Percentiles rank a stretch among this genome's conserved stretches.
These are phyloP conservation scores for Aspergillus aculeatus DNA, from an alignment of 2,329 filamentous ascomycete species.

Conservation along the genomic window DNA sequence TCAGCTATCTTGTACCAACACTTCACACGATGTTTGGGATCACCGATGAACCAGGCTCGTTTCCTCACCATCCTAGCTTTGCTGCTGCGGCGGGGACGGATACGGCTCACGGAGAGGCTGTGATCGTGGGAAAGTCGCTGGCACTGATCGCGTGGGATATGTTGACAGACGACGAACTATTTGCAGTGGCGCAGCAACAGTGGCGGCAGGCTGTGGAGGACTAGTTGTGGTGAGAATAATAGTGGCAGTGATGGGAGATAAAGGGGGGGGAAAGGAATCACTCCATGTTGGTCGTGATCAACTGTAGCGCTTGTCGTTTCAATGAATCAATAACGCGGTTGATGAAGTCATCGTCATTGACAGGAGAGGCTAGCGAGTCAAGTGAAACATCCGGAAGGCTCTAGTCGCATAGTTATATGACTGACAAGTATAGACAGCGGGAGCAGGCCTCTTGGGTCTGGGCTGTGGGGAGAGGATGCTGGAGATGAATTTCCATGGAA, in stretches of 20 bases:
- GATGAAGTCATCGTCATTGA: neutral
- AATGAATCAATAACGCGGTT: no score
- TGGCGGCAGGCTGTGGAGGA: slow-evolving; percentile 27
- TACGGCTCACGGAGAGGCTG: slow-evolving; percentile 42
- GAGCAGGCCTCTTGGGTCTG: neutral
- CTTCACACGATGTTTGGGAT: slow-evolving; percentile 53
- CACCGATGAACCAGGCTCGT: slow-evolving; percentile 35
- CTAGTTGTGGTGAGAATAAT: neutral
- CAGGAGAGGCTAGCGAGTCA: neutral
- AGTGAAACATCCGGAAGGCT: neutral
- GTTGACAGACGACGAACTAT: slow-evolving; percentile 25
- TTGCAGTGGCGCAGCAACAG: slow-evolving; percentile 23
- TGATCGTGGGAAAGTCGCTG: slow-evolving; percentile 49
- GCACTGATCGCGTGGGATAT: slow-evolving; percentile 40
- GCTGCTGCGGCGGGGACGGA: slow-evolving; percentile 46
- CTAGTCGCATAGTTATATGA: neutral
- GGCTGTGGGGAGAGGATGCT: neutral
- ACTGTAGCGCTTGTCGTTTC: no score
- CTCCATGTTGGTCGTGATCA: no score
- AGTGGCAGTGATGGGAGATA: no score
- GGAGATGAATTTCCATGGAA: neutral
- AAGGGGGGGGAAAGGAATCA: no score
- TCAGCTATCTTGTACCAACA: slow-evolving; percentile 48
- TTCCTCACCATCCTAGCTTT: slow-evolving; percentile 44
- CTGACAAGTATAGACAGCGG: neutral